A percentile compares a stretch with the other conserved stretches of the same genome.
phyloP scores from a whole-genome alignment of 169 alveolate species.

The Perkinsus olseni region DNA sequence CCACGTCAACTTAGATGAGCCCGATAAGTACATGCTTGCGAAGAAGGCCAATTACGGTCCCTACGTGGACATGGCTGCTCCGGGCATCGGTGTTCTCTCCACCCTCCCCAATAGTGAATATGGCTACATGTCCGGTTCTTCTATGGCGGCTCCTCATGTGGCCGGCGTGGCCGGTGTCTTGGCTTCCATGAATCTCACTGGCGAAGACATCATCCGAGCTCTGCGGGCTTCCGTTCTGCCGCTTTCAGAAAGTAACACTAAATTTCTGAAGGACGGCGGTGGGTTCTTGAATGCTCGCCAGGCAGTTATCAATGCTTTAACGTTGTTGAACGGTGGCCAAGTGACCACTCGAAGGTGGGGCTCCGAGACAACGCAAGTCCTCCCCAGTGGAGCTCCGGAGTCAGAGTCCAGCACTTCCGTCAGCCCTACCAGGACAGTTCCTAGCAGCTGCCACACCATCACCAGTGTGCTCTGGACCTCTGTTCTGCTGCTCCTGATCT shows the following conservation, averaged over 20 bases:
- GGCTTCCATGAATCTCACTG: not conserved
- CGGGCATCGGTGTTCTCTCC: conserved; percentile 33
- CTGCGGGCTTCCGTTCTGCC: not conserved
- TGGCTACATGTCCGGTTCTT: conserved; percentile 26
- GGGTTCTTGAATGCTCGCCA: not conserved
- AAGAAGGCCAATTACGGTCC: conserved; percentile 26
- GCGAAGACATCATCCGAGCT: not conserved
- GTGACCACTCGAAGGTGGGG: not conserved
- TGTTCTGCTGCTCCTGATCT: not conserved
- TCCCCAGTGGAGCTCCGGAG: not conserved
- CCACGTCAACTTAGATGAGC: conserved; percentile 8
- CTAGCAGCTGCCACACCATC: not conserved
- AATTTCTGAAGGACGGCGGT: not conserved
- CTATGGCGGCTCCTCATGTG: conserved; percentile 39
- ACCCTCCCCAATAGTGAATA: conserved; percentile 27
- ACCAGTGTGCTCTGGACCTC: not conserved
- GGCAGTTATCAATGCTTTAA: not conserved
- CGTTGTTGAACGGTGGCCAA: not conserved
- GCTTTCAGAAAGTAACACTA: not conserved
- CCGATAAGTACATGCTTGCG: conserved; percentile 26
- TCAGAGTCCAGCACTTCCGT: not conserved
- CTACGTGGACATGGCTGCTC: conserved; percentile 38
- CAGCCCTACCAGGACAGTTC: not conserved
- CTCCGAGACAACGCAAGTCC: not conserved
- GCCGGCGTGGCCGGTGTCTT: conserved; percentile 18